Percentiles rank a stretch among this genome's conserved stretches.
These are phyloP conservation scores for Hypoxylon rubiginosum DNA, from an alignment of 2,329 filamentous ascomycete species.

Conservation along the genomic window DNA sequence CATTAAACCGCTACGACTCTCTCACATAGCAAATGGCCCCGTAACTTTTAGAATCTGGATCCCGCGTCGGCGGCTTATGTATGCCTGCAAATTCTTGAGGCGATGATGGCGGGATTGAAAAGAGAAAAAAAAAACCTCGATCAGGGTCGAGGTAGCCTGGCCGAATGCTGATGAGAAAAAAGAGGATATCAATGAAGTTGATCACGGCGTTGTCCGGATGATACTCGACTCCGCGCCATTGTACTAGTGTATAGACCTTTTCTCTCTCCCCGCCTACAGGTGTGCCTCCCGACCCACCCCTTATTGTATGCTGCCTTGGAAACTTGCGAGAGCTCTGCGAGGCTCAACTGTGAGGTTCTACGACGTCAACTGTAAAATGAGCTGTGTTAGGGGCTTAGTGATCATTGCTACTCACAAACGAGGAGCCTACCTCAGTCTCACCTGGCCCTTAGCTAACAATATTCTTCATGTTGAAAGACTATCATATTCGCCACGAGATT, in stretches of 20 bases:
- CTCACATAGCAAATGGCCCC: conserved; percentile 44
- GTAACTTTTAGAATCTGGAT: conserved; percentile 38
- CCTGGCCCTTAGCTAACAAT: no score
- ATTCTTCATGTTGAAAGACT: no score
- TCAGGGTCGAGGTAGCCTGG: conserved; percentile 18
- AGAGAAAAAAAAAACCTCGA: no score
- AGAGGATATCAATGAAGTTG: conserved; percentile 36
- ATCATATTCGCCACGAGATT: no score
- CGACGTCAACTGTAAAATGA: neutral
- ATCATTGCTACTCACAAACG: neutral
- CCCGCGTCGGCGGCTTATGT: conserved; percentile 26
- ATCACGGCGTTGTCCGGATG: conserved; percentile 30
- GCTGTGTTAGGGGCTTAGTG: neutral
- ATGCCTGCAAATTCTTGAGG: conserved; percentile 25
- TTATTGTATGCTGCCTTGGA: neutral
- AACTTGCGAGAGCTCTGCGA: neutral
- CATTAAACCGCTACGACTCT: conserved; percentile 48
- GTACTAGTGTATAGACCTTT: conserved; percentile 54
- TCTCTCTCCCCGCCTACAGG: conserved; percentile 26
- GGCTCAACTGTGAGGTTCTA: neutral
- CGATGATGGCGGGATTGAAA: conserved; percentile 23
- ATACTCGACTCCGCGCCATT: conserved; percentile 41
- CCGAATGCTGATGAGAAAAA: conserved; percentile 34
- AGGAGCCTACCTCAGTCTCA: no score
- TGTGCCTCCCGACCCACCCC: conserved; percentile 8